Conservation (phyloP, 2,329 filamentous ascomycete genomes). For the Escovopsis weberi region DNA sequence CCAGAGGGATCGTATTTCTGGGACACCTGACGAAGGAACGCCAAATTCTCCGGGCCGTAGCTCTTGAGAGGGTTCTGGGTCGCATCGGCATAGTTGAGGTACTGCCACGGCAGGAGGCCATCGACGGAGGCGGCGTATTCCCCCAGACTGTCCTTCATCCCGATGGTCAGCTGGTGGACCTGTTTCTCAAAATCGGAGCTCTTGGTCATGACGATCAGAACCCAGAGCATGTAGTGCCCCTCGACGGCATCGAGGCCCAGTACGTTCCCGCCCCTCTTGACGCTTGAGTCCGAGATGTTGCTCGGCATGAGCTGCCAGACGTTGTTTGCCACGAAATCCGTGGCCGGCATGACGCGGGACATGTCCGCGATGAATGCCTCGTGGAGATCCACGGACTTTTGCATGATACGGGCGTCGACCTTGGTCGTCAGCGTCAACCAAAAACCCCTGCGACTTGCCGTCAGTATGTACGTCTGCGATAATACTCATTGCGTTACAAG, state of each 20-base stretch:
- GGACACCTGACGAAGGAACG: neutral
- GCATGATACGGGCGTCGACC: neutral
- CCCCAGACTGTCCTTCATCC: neutral
- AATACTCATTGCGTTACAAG: too few species aligned
- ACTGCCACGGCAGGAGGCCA: constrained; percentile 1
- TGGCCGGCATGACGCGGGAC: neutral
- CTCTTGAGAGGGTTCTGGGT: constrained; percentile 2
- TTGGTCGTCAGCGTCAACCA: neutral
- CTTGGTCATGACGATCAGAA: neutral
- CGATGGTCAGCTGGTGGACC: neutral
- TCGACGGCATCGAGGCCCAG: neutral
- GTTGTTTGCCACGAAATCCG: neutral
- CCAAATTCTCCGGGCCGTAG: constrained; percentile 3
- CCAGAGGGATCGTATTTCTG: constrained; percentile 4
- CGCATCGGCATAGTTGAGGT: constrained; percentile 3
- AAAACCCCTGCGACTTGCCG: neutral
- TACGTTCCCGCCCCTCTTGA: constrained; percentile 1
- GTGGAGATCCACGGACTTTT: neutral
- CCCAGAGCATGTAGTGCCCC: neutral
- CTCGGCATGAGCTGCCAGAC: neutral
- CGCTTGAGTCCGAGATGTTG: neutral
- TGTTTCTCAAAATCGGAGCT: neutral
- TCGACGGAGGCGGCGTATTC: neutral
- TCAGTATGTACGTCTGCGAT: too few species aligned
- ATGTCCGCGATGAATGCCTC: neutral